Percentiles rank a stretch among this genome's conserved stretches.
Conservation (phyloP, 768 basidiomycete species). For the Russula vinacea region DNA sequence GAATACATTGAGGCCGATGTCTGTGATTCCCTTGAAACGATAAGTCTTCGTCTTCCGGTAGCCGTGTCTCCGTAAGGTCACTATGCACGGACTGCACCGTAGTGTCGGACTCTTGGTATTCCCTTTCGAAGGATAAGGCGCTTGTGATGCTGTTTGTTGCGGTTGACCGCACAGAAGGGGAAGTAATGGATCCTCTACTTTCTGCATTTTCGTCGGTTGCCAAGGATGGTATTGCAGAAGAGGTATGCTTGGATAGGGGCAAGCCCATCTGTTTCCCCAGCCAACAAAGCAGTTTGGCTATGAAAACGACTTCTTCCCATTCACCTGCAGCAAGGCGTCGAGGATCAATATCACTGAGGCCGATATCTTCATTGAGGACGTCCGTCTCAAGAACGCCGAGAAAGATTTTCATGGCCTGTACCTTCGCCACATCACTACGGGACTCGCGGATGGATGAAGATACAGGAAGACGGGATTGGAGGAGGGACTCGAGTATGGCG, state of each 20-base stretch:
- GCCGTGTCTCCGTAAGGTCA: slow-evolving; percentile 28
- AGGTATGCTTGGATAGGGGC: slow-evolving; percentile 28
- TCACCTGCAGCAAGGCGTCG: slow-evolving; percentile 59
- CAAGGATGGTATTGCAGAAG: slow-evolving; percentile 18
- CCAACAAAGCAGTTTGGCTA: slow-evolving; percentile 70
- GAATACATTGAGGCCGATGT: slow-evolving; percentile 44
- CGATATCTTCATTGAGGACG: slow-evolving; percentile 56
- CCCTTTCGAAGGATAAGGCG: slow-evolving; percentile 36
- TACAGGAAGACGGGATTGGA: slow-evolving; percentile 53
- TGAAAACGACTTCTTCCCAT: slow-evolving; percentile 61
- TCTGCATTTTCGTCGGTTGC: background rate
- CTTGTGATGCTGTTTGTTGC: slow-evolving; percentile 37
- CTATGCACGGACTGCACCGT: slow-evolving; percentile 33
- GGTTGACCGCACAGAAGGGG: slow-evolving; percentile 38
- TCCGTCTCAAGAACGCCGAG: slow-evolving; percentile 70
- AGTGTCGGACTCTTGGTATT: slow-evolving; percentile 39
- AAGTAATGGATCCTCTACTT: slow-evolving; percentile 16
- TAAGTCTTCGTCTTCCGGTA: slow-evolving; percentile 9
- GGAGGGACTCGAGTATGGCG: slow-evolving; percentile 62
- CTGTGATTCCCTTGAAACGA: slow-evolving; percentile 13
- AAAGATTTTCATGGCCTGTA: slow-evolving; percentile 71
- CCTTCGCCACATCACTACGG: slow-evolving; percentile 41
- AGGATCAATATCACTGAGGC: slow-evolving; percentile 64
- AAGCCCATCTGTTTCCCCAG: slow-evolving; percentile 50
- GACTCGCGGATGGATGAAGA: slow-evolving; percentile 38